Evolutionary conservation across 1,139 yeast species (phyloP).

Genomic region (Yamadazyma trypodendri): DNA sequence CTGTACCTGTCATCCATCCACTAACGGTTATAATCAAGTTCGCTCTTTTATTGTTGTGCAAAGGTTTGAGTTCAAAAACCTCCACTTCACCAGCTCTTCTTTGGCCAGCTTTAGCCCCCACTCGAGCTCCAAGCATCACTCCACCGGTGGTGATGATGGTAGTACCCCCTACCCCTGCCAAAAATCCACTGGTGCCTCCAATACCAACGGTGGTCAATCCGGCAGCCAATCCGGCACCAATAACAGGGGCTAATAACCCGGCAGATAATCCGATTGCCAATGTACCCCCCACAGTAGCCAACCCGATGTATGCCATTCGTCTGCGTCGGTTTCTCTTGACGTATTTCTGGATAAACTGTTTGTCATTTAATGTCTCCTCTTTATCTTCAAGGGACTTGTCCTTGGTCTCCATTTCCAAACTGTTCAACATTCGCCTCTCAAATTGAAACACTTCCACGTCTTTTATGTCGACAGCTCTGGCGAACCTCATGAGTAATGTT

Average conservation of each 20-base stretch:
- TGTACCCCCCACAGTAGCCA: conserved; percentile 97
- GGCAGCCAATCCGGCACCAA: conserved; percentile 98
- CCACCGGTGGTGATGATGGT: conserved; percentile 93
- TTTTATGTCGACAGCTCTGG: conserved; percentile 55
- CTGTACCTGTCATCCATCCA: conserved; percentile 97
- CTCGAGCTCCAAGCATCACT: conserved; percentile 84
- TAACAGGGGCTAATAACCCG: conserved; percentile 93
- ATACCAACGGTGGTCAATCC: conserved; percentile 95
- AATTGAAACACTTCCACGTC: conserved; percentile 77
- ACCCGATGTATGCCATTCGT: conserved; percentile 83
- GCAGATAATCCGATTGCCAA: conserved; percentile 92
- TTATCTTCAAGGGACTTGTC: conserved; percentile 49
- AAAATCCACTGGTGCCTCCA: conserved; percentile 83
- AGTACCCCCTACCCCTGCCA: conserved; percentile 97
- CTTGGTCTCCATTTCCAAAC: conserved; percentile 80
- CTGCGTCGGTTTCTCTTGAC: conserved; percentile 62
- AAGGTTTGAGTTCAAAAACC: conserved; percentile 89
- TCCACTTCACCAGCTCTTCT: conserved; percentile 88
- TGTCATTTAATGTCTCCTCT: conserved; percentile 75
- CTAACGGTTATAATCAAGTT: conserved; percentile 88
- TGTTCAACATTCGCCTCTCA: conserved; percentile 86
- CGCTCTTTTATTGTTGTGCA: conserved; percentile 87
- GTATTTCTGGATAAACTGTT: conserved; percentile 66
- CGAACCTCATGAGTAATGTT: conserved; percentile 67
- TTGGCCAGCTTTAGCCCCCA: conserved; percentile 83